These are phyloP conservation scores for Catunica adiposa DNA, from an alignment of 2,329 filamentous ascomycete species.

Conservation along the genomic window DNA sequence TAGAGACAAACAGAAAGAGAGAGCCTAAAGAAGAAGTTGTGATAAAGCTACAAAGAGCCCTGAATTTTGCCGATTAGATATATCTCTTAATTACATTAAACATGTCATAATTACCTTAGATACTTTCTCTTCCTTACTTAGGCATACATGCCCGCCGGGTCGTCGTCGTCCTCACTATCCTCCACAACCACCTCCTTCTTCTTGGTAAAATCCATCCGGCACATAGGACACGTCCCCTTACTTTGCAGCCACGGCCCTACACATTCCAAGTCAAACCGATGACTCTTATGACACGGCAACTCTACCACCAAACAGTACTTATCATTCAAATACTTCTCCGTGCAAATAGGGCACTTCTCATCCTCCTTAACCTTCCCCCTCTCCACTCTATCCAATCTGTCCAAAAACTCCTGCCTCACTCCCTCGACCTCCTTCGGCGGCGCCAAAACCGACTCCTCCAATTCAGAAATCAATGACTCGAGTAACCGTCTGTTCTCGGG, in stretches of 20 bases:
- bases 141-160: constrained; percentile 33
- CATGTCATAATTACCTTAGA: not conserved
- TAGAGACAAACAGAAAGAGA: not conserved
- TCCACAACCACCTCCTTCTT: constrained; percentile 31
- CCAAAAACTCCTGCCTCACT: constrained; percentile 42
- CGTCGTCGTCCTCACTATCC: constrained; percentile 36
- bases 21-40: not conserved
- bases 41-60: not conserved
- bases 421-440: constrained; percentile 37
- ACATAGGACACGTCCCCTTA: constrained; percentile 49
- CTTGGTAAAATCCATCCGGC: constrained; percentile 41
- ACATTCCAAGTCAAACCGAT: constrained; percentile 51
- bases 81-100: not conserved
- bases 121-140: constrained; percentile 13
- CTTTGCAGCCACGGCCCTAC: constrained; percentile 47
- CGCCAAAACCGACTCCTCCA: constrained; percentile 35
- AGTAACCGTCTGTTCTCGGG: constrained; percentile 34
- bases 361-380: constrained; percentile 33
- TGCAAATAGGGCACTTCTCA: constrained; percentile 46
- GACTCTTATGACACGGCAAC: constrained; percentile 42
- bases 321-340: constrained; percentile 44
- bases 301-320: constrained; percentile 46
- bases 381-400: constrained; percentile 40
- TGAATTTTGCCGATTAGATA: not conserved
- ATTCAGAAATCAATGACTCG: constrained; percentile 28